Evolutionary conservation across 2,329 filamentous ascomycete genomes (phyloP).

Genomic region (Fusarium goolgardi): DNA sequence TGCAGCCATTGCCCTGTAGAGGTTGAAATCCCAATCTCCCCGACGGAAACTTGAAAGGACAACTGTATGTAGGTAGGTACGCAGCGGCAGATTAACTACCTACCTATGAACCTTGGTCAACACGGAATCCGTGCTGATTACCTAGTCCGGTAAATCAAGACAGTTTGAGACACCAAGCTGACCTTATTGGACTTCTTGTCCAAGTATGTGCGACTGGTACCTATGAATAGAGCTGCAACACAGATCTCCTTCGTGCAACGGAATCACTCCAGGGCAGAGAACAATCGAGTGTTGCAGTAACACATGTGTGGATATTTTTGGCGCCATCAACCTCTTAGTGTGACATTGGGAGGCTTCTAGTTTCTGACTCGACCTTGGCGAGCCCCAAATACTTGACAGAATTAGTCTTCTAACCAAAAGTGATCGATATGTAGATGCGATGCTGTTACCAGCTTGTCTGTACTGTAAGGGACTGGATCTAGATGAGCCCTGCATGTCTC

Average conservation of each 20-base stretch:
- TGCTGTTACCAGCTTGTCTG: not conserved
- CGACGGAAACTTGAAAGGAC: slow-evolving; percentile 1
- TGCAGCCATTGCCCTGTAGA: not conserved
- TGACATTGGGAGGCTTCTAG: slow-evolving; percentile 2
- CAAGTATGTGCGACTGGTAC: slow-evolving; percentile 2
- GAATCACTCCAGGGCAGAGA: slow-evolving; percentile 4
- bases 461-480: slow-evolving; percentile 6
- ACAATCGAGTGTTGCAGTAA: slow-evolving; percentile 2
- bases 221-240: not conserved
- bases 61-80: not conserved
- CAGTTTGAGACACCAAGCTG: slow-evolving; percentile 12
- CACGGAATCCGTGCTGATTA: slow-evolving; percentile 25
- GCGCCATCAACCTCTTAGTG: slow-evolving; percentile 7
- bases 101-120: not conserved
- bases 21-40: not conserved
- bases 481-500: slow-evolving; percentile 16
- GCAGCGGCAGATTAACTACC: not conserved
- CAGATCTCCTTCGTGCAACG: slow-evolving; percentile 21
- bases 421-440: not conserved
- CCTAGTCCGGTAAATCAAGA: slow-evolving; percentile 29
- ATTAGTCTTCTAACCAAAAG: not conserved
- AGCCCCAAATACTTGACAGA: not conserved
- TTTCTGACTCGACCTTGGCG: not conserved
- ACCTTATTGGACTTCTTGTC: slow-evolving; percentile 10
- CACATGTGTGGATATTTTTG: slow-evolving; percentile 11